These are phyloP conservation scores for Trichoderma orchidacearum DNA, from an alignment of 495 filamentous ascomycete species.

Conservation along the genomic window DNA sequence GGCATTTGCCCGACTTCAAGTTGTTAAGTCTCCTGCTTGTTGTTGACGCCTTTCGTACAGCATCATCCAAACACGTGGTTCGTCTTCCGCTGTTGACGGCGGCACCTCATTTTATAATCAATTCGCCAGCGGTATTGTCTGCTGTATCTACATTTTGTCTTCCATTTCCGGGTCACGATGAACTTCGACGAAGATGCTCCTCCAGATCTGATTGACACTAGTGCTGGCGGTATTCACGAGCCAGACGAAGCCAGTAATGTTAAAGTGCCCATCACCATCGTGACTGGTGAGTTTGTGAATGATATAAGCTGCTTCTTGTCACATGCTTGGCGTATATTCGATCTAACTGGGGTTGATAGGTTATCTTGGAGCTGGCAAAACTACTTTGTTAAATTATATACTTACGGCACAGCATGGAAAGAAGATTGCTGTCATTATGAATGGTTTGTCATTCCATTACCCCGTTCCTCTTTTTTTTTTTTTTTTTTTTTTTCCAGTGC, in stretches of 20 bases:
- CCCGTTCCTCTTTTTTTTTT: no score
- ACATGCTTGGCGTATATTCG: no score
- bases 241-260: constrained; percentile 33
- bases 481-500: no score
- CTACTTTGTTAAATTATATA: constrained; percentile 91
- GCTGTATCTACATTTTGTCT: no score
- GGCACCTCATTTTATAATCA: no score
- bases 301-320: constrained; percentile 11
- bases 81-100: neutral
- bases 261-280: constrained; percentile 87
- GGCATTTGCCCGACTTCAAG: neutral
- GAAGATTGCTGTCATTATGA: constrained; percentile 94
- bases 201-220: constrained; percentile 54
- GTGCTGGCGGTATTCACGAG: constrained; percentile 7
- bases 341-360: constrained; percentile 12
- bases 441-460: constrained; percentile 40
- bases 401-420: constrained; percentile 88
- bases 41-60: neutral
- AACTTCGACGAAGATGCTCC: constrained; percentile 57
- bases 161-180: constrained; percentile 13
- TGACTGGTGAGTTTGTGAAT: constrained; percentile 47
- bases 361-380: constrained; percentile 92
- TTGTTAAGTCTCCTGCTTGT: no score
- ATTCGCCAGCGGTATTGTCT: no score
- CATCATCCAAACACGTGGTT: neutral